Percentiles rank a stretch among this genome's conserved stretches.
These are phyloP conservation scores for Houttuynia cordata DNA, from an alignment of 164 flowering plant genomes.

Conservation along the genomic window DNA sequence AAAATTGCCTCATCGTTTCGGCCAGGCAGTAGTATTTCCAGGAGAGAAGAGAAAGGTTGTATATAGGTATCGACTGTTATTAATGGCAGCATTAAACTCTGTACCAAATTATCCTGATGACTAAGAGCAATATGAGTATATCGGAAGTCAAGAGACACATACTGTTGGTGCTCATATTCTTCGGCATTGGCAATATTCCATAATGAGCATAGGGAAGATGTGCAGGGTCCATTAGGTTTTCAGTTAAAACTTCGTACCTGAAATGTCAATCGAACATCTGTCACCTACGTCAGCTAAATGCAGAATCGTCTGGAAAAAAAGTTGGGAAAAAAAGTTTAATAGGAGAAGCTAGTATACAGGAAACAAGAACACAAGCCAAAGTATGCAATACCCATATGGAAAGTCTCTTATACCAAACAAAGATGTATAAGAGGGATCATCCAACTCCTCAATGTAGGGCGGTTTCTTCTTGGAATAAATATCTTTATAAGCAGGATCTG, in stretches of 20 bases:
- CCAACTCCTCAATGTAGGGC: constrained; percentile 67
- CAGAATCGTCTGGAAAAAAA: not conserved
- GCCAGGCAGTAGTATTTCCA: no score
- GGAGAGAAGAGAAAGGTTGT: no score
- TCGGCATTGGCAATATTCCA: constrained; percentile 41
- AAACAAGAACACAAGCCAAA: not conserved
- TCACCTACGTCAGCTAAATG: not conserved
- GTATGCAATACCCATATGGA: constrained; percentile 62
- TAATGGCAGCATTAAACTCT: not conserved
- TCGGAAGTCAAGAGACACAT: constrained; percentile 11
- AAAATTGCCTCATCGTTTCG: no score
- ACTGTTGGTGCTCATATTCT: constrained; percentile 14
- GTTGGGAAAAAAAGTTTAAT: not conserved
- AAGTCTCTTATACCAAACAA: constrained; percentile 61
- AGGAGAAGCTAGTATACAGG: not conserved
- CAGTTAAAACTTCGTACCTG: constrained; percentile 83
- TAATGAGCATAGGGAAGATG: constrained; percentile 93
- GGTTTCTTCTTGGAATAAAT: constrained; percentile 46
- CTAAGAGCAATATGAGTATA: not conserved
- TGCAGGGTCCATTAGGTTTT: constrained; percentile 95
- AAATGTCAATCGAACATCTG: constrained; percentile 6
- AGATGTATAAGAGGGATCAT: constrained; percentile 69
- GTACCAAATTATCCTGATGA: not conserved
- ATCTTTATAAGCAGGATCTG: constrained; percentile 53
- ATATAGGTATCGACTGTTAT: no score